Evolutionary conservation across 75 land plant genomes (phyloP), one percentile per base, ranked within the genome.

Genomic region (Cryptomeria japonica): DNA sequence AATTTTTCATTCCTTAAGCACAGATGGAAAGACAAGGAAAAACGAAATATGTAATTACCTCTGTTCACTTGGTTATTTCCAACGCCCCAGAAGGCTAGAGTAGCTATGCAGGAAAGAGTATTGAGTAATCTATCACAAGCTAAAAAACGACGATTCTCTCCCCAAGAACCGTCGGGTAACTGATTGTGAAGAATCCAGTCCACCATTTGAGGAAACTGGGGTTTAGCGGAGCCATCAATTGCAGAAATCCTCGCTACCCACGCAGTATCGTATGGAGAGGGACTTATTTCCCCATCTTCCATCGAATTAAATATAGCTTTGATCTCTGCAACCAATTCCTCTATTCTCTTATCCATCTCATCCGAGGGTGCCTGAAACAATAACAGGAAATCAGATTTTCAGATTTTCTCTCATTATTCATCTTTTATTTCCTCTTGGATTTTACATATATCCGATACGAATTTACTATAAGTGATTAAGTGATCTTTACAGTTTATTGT

Each of bases 251-350:
- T 78, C 7, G 96, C 96, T 12, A 96, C 96, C 96, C 97, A 96
- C 1, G 97, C 97, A 2, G 96, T 94, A 89, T 96, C 97, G 75
- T 96, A 96, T 1, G 97, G 90, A 1, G 97, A 96, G 1, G 87
- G 68, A 88, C 61, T 92, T 15, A 96, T 95, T 25, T 95, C 94
- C 44, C 97, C 97, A 82, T 95, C 94, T 0, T 82, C 90, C 92
- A 95, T 91, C 2, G 94, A 92, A 1, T 80, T 3, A 53, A 96
- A 56, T 90, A 93, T 90, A 22, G 76, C 38, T 70, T 85, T 92
- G 15, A 96, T 84, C 10, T 64, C 83, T 1, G 88, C 84, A 3
- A 96, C 84, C 70, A 55, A 88, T 14, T 89, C 80, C 86, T 44
- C 72, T 5, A 92, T 86, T 51, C 84, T 75, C 28, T 34, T 41